A percentile compares a stretch with the other conserved stretches of the same genome.
These are phyloP conservation scores for Cercospora zeina DNA, from an alignment of 2,329 filamentous ascomycete genomes.

Conservation along the genomic window DNA sequence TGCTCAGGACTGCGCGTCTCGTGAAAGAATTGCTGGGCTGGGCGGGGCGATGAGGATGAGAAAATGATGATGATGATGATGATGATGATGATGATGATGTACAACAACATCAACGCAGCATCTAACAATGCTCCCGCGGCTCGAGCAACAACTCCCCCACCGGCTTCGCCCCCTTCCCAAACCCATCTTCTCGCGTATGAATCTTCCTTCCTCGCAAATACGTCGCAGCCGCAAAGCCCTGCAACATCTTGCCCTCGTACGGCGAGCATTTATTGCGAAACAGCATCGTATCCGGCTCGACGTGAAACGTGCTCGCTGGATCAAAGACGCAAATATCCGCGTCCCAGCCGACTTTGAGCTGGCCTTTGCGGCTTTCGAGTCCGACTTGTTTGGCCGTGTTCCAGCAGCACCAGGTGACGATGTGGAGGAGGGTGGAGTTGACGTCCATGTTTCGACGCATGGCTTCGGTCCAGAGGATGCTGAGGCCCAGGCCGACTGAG, in stretches of 20 bases:
- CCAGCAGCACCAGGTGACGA: constrained; percentile 80
- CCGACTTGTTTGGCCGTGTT: constrained; percentile 90
- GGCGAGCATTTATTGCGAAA: constrained; percentile 93
- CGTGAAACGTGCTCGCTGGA: constrained; percentile 73
- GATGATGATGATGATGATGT: no score
- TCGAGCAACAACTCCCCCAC: constrained; percentile 55
- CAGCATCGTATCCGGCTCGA: constrained; percentile 73
- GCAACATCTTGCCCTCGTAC: constrained; percentile 78
- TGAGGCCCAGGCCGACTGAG: constrained; percentile 86
- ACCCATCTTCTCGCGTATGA: constrained; percentile 67
- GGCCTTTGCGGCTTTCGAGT: constrained; percentile 77
- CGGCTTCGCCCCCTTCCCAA: constrained; percentile 55
- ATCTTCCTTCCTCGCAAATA: constrained; percentile 77
- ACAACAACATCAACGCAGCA: background rate
- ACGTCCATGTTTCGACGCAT: constrained; percentile 58
- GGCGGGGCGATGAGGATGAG: no score
- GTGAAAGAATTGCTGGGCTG: no score
- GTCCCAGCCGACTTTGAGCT: constrained; percentile 76
- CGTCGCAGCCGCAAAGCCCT: constrained; percentile 78
- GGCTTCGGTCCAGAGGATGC: constrained; percentile 82
- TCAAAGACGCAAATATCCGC: constrained; percentile 93
- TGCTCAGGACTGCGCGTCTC: no score
- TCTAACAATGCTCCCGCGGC: constrained; percentile 40
- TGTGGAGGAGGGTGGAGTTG: constrained; percentile 66
- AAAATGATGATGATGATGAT: no score